phyloP scores from a whole-genome alignment of 148 eudicot species.

The Vaccinium macrocarpon region DNA sequence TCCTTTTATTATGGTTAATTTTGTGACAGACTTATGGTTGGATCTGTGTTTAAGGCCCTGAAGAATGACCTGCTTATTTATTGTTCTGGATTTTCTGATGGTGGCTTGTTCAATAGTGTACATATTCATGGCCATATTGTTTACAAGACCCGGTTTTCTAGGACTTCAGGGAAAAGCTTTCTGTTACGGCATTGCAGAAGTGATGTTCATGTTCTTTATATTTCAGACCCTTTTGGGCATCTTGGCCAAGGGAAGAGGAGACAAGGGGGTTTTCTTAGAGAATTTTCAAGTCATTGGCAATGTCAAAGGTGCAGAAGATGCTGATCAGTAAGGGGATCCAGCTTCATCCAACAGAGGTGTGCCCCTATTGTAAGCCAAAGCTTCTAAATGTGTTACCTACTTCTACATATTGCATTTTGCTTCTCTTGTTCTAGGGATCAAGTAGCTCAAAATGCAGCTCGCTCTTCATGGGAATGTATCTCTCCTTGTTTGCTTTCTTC shows the following conservation, averaged over 20 bases:
- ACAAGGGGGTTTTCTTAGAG: conserved; percentile 82
- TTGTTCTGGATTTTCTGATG: conserved; percentile 71
- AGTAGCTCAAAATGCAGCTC: neutral
- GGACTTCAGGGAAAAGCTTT: conserved; percentile 94
- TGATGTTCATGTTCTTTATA: conserved; percentile 79
- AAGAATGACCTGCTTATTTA: conserved; percentile 26
- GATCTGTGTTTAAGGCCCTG: neutral
- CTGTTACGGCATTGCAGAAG: conserved; percentile 83
- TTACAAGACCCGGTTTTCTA: conserved; percentile 77
- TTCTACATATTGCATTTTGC: neutral
- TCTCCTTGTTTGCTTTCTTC: neutral
- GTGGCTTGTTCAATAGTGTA: conserved; percentile 18
- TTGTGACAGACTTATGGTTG: neutral
- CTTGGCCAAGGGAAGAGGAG: conserved; percentile 91
- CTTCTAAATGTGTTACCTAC: neutral
- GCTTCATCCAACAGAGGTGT: conserved; percentile 70
- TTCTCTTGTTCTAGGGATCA: neutral
- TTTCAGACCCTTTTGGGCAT: conserved; percentile 97
- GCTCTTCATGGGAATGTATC: neutral
- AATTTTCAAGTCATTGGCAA: conserved; percentile 73
- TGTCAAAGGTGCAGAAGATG: conserved; percentile 77
- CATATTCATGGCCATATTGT: conserved; percentile 85
- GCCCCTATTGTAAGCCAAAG: conserved; percentile 89
- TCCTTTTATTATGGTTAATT: neutral
- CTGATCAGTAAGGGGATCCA: conserved; percentile 60